Evolutionary conservation across 106 monocot species (phyloP), one percentile per base, ranked within the genome.

Genomic region (Apostasia ramifera): DNA sequence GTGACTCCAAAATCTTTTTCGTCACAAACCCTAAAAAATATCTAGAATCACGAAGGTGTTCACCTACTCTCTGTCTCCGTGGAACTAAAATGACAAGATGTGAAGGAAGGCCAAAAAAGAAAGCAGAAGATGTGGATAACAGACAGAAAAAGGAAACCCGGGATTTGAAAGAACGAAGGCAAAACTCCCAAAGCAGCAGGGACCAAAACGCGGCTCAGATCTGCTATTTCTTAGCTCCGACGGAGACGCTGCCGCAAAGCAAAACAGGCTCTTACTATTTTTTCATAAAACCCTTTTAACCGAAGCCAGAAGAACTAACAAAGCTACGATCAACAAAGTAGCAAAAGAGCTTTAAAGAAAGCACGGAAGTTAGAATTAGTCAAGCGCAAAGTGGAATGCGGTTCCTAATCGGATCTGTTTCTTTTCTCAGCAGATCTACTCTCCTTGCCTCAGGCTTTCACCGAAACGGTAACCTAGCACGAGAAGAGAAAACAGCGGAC

Each of bases 381-480:
- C 26, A 26, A 26, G 26, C 26, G 12, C 44, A 5, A 62, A 62
- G 62, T 26, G 44, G 38, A 44, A 62, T 12, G 12, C 11, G 13
- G 43, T 44, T 6, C 44, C 44, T 11, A 62, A 44, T 45, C 10
- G 12, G 2, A 62, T 62, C 62, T 13, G 44, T 45, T 62, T 62
- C 62, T 62, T 62, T 62, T 44, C 44, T 62, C 62, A 62, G 62
- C n/a, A 44, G 62, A 62, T 62, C 62, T 62, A 43, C 62, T 62
- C 12, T 61, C 61, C 11, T 43, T 10, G 1, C 11, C 3, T 4
- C 26, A 26, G 26, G 26, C 13, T 62, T 62, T 44, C 62, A 62
- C 62, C 9, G 8, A 62, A 62, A 45, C 40, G 62, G 62, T 2
- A 62, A 62, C 62, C 5, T 44, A 44, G 9, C 62, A 50, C 50